Percentiles rank a stretch among this genome's conserved stretches.
Evolutionary conservation across 2,329 filamentous ascomycete genomes (phyloP).

Genomic region (Cadophora gregata): DNA sequence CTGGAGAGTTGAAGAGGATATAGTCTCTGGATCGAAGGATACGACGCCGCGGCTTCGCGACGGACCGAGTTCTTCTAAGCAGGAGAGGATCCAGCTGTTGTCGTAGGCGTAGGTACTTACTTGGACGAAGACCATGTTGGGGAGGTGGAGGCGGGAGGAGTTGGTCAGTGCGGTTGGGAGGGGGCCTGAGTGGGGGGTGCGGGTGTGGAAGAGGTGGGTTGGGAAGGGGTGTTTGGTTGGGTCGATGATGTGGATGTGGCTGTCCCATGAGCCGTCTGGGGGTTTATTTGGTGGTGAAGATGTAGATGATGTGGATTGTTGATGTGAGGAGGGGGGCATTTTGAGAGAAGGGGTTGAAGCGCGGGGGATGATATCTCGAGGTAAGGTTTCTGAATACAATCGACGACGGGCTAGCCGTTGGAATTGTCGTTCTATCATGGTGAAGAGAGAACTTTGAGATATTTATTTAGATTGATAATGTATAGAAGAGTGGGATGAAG

Average conservation of each 20-base stretch:
- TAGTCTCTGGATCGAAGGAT: constrained; percentile 56
- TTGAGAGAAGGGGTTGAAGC: background rate
- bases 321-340: background rate
- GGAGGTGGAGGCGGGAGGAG: constrained; percentile 57
- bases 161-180: constrained; percentile 58
- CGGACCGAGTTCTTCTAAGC: constrained; percentile 56
- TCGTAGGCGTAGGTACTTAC: constrained; percentile 67
- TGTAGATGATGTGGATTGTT: constrained; percentile 1
- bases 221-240: constrained; percentile 56
- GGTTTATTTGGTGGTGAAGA: constrained; percentile 2
- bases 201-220: constrained; percentile 57
- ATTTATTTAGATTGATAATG: background rate
- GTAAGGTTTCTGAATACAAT: background rate
- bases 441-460: background rate
- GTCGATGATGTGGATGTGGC: constrained; percentile 69
- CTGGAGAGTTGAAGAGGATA: constrained; percentile 48
- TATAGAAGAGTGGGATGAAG: background rate
- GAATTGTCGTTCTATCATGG: background rate
- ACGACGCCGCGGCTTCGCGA: constrained; percentile 60
- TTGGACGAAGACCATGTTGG: constrained; percentile 60
- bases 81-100: constrained; percentile 63
- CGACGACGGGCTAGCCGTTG: background rate
- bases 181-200: constrained; percentile 57
- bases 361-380: background rate
- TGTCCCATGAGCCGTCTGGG: constrained; percentile 32